Base-by-base conservation (phyloP, 495 filamentous ascomycete genomes). In the Aspergillus panamensis region DNA sequence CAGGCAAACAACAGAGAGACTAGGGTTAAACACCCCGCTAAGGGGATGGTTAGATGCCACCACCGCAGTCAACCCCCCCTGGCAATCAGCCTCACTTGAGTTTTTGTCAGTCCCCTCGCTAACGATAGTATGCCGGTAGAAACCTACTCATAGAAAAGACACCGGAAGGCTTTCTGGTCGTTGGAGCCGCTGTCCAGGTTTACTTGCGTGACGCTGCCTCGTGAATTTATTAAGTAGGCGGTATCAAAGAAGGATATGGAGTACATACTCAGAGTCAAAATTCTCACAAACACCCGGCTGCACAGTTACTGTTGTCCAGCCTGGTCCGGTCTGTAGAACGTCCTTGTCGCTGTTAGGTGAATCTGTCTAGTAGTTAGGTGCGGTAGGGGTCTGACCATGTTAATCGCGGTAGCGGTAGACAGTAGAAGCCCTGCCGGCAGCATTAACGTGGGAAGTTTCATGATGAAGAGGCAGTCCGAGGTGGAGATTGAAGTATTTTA, bases 281-380 rank as follows among this genome's bases (percentile, higher is more conserved):
- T 44, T 19, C 14, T 4, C 14, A 20, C 42, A 44, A 6, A 10
- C 19, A 19, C 42, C 42, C 14, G 8, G 14, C 13, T 44, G 14
- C 5, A 44, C 19, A 19, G 42, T 17, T 2, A 44, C 2, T 2
- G 42, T 44, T 44, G 8, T 20, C 42, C 42, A 44, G 16, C 19
- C 42, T 19, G 12, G 10, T 6, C 14, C 35, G 35, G 6, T 8
- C 5, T 8, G 6, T 10, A 3, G 42, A 4, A 44, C 42, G 16
- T 44, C 42, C 42, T 44, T 44, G 17, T 44, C n/a, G 42, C 17
- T n/a, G 42, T 44, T 44, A 17, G 42, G 42, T n/a, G n/a, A n/a
- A n/a, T n/a, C n/a, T n/a, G n/a, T n/a, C n/a, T n/a, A n/a, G n/a
- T n/a, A n/a, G n/a, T n/a, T n/a, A n/a, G n/a, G n/a, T n/a, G n/a